Base-by-base conservation (phyloP, 805 yeast genomes). In the Candida caryicola region DNA sequence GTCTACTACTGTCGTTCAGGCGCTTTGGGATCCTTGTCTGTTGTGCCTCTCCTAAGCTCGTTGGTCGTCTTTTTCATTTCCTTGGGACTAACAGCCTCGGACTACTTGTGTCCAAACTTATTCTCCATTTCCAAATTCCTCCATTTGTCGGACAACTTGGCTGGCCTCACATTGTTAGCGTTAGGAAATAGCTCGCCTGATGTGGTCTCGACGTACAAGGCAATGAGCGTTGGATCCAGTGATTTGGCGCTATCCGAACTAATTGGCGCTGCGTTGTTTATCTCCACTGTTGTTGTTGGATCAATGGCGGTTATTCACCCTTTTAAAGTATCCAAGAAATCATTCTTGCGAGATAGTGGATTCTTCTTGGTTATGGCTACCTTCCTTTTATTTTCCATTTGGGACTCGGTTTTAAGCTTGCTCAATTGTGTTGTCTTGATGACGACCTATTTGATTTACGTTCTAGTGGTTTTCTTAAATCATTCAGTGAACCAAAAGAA, bases 121-220 rank as follows among this genome's bases (percentile, higher is more conserved):
- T 74, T 81, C 32, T 69, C 78, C 14, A 71, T 90, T 12, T 81
- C 96, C 0, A 66, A 68, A 10, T 56, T 73, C 12, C 60, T 88
- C 7, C 73, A 77, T 6, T 60, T 91, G 35, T 77, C 90, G 13
- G 93, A 87, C 43, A 79, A 85, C 41, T 62, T 90, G 14, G 81
- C 93, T 9, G 98, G 98, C 0, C 73, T 91, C 47, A 90, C 97
- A 0, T 64, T 91, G 16, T 65, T 93, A 36, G 95, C 98, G 0
- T 71, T 91, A 43, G 98, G 97, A 0, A 91, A 91, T 60, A 95
- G 96, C 3, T 74, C 95, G 0, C 96, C 97, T 0, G 99, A 91
- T 58, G 79, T 91, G 3, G 74, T 89, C 26, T 77, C 91, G 33
- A 88, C 96, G 0, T 86, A 80, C 55, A 81, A 82, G 34, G 95